Conservation (phyloP, 2,329 filamentous ascomycete species). For the Hymenoscyphus infarciens region DNA sequence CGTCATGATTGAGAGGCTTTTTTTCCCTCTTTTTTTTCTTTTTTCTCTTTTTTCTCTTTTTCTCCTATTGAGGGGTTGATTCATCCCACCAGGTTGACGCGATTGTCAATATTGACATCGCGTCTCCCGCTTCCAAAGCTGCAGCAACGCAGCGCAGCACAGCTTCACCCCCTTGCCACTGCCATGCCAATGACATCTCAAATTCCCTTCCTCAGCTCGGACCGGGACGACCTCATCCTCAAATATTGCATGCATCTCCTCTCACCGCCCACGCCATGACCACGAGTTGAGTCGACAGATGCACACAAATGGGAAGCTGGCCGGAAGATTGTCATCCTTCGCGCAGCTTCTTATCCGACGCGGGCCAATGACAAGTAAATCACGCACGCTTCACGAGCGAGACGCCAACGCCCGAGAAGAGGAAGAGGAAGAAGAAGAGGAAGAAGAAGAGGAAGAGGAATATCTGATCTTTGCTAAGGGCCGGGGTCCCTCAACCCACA, state of each 20-base stretch:
- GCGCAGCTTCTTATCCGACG: not conserved
- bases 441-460: too few relatives aligned
- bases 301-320: not conserved
- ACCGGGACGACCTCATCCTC: not conserved
- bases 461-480: not conserved
- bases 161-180: too few relatives aligned
- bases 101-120: constrained; percentile 30
- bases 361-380: not conserved
- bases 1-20: not conserved
- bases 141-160: not conserved
- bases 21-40: too few relatives aligned
- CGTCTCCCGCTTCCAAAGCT: constrained; percentile 12
- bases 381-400: not conserved
- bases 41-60: too few relatives aligned
- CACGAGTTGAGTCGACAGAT: not conserved
- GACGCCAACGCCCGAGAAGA: not conserved
- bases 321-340: not conserved
- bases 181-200: not conserved
- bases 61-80: not conserved
- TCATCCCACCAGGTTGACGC: constrained; percentile 15
- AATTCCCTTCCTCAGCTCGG: not conserved
- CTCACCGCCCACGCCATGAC: not conserved
- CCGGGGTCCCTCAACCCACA: not conserved
- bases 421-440: too few relatives aligned
- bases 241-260: constrained; percentile 16